Evolutionary conservation across 1,284 basidiomycete genomes (phyloP), one percentile per base, ranked within the genome.

Genomic region (Ceratobasidium papillatum): DNA sequence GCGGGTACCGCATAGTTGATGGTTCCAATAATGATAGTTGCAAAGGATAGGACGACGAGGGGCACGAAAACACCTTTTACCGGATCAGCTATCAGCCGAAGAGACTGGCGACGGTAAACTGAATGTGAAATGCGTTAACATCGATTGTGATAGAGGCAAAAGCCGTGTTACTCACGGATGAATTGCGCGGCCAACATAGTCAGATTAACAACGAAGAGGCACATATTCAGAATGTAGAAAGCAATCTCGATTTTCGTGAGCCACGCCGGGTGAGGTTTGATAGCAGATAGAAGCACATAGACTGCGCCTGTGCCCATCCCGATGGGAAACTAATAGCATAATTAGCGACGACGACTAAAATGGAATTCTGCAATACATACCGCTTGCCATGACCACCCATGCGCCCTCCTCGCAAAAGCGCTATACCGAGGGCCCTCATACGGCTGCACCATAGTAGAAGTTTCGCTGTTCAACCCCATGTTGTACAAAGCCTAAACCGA

Each of bases 31-130:
- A 76, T 30, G 41, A 75, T 71, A 30, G 77, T 74, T 1, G 63
- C 76, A 49, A 76, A 77, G 34, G 74, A 74, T 27, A 76, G 61
- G 8, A 68, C 68, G 34, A 75, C 52, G 43, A 77, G 69, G 5
- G 76, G 74, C 9, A 77, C 77, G 56, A 77, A 77, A 22, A 77
- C 72, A 3, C 77, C 77, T 52, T 65, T 75, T 9, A 77, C 76
- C 1, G 77, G 77, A 51, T 77, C 77, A 4, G 34, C 51, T 4
- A 71, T 27, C 41, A 71, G 34, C 8, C 68, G 68, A 30, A 58
- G 41, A 5, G 68, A 71, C n/a, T 71, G 68, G n/a, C 56, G 52
- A 8, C 68, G 68, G 43, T 71, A 59, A 25, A 36, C 76, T 72
- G 32, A 56, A 43, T 56, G n/a, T n/a, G 4, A 19, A 47, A 12